Evolutionary conservation across 441 rosid genomes (phyloP), one percentile per base, ranked within the genome.

Genomic region (Gossypium trilobum): DNA sequence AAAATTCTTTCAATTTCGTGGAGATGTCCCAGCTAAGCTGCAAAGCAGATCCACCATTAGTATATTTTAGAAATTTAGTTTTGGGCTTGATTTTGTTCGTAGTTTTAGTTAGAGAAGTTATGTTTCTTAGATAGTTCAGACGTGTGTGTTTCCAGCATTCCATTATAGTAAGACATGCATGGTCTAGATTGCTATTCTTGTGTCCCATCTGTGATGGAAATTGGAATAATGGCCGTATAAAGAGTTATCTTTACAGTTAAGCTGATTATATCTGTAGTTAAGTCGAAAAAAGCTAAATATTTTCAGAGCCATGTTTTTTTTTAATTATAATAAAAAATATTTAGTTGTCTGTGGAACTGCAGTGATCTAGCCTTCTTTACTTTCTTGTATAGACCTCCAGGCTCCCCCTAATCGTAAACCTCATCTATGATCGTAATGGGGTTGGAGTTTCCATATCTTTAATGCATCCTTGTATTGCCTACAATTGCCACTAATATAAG

Each of bases 81-180:
- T n/a, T 77, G 14, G 73, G 78, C 42, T 17, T 62, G 39, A n/a
- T 71, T 74, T 46, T 80, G 69, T 46, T 48, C 57, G 25, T 71
- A 2, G 4, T 73, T 11, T 2, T 70, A 8, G 22, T 59, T 44
- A 3, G 61, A 50, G 68, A 70, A 57, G 20, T 50, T 8, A 14
- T 11, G 25, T 71, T 48, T 73, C 59, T 56, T 48, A 65, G 14
- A 14, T 74, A 64, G 74, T 16, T 33, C 2, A 64, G 23, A 8
- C 1, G 48, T 17, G 31, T 7, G n/a, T 25, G 33, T n/a, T n/a
- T 44, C 11, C 3, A 50, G 33, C 17, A 19, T 19, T 64, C 16
- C 68, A 62, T 17, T 16, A 4, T 9, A 9, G 14, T 2, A 16
- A 31, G n/a, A 61, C 23, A 29, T 46, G 48, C 67, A 29, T 29